A percentile compares a stretch with the other conserved stretches of the same genome.
These are phyloP conservation scores for Capsicum baccatum DNA, from an alignment of 257 asterid genomes.

Conservation along the genomic window DNA sequence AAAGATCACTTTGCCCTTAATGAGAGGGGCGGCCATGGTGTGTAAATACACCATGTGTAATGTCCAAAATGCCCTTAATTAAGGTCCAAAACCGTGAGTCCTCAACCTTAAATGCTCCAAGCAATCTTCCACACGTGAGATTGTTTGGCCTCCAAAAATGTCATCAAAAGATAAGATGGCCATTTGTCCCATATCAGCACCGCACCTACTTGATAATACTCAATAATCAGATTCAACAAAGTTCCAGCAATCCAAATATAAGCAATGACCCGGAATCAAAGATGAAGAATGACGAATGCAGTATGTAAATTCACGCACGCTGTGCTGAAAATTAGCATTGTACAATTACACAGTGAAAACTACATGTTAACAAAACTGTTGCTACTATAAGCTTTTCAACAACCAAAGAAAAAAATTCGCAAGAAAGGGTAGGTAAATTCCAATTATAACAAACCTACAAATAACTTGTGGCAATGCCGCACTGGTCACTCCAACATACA, in stretches of 20 bases:
- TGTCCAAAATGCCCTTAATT: too few species aligned
- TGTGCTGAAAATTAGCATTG: not conserved
- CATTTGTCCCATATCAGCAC: too few species aligned
- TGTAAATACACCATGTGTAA: too few species aligned
- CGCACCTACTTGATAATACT: not conserved
- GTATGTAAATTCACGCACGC: not conserved
- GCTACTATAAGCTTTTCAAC: not conserved
- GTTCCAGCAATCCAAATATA: not conserved
- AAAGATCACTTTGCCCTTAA: too few species aligned
- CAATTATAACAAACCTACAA: not conserved
- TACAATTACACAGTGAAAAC: not conserved
- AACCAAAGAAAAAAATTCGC: not conserved
- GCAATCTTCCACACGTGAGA: too few species aligned
- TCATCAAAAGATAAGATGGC: too few species aligned
- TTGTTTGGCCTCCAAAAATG: too few species aligned
- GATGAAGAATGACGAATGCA: not conserved
- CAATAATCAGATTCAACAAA: not conserved
- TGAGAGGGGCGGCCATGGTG: too few species aligned
- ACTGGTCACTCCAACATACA: not conserved
- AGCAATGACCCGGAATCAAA: not conserved
- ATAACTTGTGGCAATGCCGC: not conserved
- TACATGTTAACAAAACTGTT: constrained; percentile 7
- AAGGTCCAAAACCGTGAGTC: too few species aligned
- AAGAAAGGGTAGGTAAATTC: not conserved
- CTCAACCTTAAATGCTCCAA: too few species aligned